These are phyloP conservation scores for Peziza echinospora DNA, from an alignment of 495 filamentous ascomycete genomes.

Conservation along the genomic window DNA sequence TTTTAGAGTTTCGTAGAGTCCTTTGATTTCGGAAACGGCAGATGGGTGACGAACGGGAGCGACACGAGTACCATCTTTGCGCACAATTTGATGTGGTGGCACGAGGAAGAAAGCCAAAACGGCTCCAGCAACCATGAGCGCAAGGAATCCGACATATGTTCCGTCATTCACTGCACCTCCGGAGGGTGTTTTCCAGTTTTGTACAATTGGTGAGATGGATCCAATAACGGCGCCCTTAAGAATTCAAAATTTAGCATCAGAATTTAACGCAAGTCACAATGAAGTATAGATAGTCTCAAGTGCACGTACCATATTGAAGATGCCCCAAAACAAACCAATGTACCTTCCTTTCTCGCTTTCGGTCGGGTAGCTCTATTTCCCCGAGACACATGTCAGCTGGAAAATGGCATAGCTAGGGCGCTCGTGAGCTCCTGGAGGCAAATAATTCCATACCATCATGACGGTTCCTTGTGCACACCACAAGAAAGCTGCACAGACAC, in stretches of 20 bases:
- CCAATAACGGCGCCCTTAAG: slow-evolving; percentile 73
- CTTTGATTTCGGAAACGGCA: slow-evolving; percentile 41
- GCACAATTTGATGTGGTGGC: slow-evolving; percentile 54
- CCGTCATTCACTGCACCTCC: slow-evolving; percentile 48
- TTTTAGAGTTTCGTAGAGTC: slow-evolving; percentile 51
- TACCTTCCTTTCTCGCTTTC: slow-evolving; percentile 70
- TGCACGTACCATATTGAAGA: slow-evolving; percentile 61
- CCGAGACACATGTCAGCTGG: neutral
- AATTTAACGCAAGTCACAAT: neutral
- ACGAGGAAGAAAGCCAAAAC: slow-evolving; percentile 48
- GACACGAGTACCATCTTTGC: slow-evolving; percentile 48
- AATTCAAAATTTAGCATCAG: neutral
- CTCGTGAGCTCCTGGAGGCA: no score
- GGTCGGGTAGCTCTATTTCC: slow-evolving; percentile 41
- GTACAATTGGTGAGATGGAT: slow-evolving; percentile 30
- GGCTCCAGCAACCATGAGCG: slow-evolving; percentile 64
- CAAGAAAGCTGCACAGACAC: slow-evolving; percentile 62
- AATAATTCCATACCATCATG: slow-evolving; percentile 71
- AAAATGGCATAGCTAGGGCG: neutral
- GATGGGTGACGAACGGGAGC: slow-evolving; percentile 14
- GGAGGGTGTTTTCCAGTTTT: slow-evolving; percentile 17
- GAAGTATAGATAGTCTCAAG: neutral
- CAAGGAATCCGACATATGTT: slow-evolving; percentile 78
- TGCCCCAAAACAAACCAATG: slow-evolving; percentile 82
- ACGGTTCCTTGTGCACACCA: slow-evolving; percentile 89